Evolutionary conservation across 164 flowering plant genomes (phyloP).

Genomic region (Liriodendron chinense): DNA sequence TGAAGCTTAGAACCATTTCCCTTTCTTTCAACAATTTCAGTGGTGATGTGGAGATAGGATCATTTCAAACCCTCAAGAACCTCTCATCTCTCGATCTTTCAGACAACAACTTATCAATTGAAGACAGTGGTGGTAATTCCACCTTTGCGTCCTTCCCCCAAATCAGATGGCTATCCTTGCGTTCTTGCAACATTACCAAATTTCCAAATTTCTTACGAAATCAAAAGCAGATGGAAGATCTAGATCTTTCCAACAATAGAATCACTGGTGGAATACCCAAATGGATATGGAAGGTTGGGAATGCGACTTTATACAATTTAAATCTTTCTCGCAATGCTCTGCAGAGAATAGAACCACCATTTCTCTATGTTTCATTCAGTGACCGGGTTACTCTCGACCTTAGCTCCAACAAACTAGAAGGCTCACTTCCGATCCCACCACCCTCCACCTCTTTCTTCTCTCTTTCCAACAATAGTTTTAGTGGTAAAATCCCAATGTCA

Average conservation of each 20-base stretch:
- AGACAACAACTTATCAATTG: constrained; percentile 18
- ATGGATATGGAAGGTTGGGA: constrained; percentile 36
- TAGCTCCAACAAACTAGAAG: constrained; percentile 36
- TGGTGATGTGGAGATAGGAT: constrained; percentile 16
- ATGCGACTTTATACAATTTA: constrained; percentile 9
- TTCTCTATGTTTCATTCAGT: neutral
- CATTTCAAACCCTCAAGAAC: constrained; percentile 17
- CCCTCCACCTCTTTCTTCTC: constrained; percentile 26
- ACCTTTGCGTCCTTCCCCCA: too few species aligned
- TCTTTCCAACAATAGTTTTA: constrained; percentile 34
- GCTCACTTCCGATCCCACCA: constrained; percentile 28
- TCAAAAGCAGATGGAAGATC: too few species aligned
- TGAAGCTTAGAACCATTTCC: constrained; percentile 14
- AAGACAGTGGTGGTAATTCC: too few species aligned
- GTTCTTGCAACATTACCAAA: constrained; percentile 32
- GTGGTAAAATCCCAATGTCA: constrained; percentile 45
- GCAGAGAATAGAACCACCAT: constrained; percentile 16
- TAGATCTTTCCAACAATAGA: too few species aligned
- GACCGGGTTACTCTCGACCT: constrained; percentile 32
- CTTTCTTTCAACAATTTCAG: constrained; percentile 39
- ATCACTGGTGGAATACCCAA: too few species aligned
- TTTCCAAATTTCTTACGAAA: too few species aligned
- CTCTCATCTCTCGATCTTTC: constrained; percentile 37
- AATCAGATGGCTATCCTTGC: constrained; percentile 31
- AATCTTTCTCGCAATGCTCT: constrained; percentile 46